A percentile compares a stretch with the other conserved stretches of the same genome.
These are phyloP conservation scores for Hypoxylon trugodes DNA, from an alignment of 495 filamentous ascomycete species.

Conservation along the genomic window DNA sequence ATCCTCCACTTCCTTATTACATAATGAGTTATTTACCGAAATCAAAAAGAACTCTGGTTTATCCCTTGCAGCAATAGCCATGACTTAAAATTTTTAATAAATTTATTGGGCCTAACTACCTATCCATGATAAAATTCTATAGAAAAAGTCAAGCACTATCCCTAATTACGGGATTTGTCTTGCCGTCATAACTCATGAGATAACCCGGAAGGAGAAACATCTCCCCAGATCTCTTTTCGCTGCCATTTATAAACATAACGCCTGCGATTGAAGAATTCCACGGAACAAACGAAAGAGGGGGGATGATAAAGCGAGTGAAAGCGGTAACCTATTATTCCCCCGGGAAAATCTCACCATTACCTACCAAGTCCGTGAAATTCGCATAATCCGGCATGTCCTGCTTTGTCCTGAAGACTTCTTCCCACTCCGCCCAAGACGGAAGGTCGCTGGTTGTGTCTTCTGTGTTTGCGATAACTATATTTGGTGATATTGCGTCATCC, in stretches of 20 bases:
- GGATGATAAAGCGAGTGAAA: background rate
- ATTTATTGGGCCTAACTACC: too few relatives aligned
- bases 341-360: background rate
- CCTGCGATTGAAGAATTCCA: too few relatives aligned
- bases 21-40: too few relatives aligned
- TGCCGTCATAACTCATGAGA: slow-evolving; percentile 9
- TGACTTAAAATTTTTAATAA: too few relatives aligned
- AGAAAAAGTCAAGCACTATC: background rate
- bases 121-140: too few relatives aligned
- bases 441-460: too few relatives aligned
- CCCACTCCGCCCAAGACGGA: too few relatives aligned
- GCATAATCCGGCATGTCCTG: background rate
- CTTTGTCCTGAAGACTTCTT: too few relatives aligned
- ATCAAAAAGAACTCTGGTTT: too few relatives aligned
- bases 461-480: background rate
- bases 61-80: too few relatives aligned
- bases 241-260: background rate
- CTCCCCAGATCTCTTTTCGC: background rate
- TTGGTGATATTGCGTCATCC: background rate
- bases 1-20: too few relatives aligned
- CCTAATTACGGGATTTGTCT: background rate
- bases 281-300: too few relatives aligned
- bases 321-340: background rate
- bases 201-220: background rate
- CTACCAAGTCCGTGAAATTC: background rate